Conservation (phyloP, 139 green algal genomes). For the Spirogloea muscicola region DNA sequence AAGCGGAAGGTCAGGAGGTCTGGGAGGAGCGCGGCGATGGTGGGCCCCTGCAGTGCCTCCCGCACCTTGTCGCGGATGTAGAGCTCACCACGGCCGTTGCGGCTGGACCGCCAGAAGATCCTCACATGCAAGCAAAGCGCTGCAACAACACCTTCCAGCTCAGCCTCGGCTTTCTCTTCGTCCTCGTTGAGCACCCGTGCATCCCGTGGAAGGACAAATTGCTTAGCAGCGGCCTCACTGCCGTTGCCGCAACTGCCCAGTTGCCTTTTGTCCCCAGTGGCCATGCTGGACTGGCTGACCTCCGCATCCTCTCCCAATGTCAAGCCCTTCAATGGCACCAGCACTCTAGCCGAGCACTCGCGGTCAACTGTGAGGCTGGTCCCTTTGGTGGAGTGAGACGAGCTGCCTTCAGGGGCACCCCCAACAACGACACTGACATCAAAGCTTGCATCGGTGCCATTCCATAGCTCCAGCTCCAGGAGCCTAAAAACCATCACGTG, state of each 20-base stretch:
- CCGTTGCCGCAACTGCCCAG: too few species aligned
- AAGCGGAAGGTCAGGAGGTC: conserved; percentile 35
- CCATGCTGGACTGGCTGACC: too few species aligned
- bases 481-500: conserved; percentile 29
- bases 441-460: conserved; percentile 41
- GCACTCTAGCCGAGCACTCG: conserved; percentile 28
- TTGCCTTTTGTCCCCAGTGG: too few species aligned
- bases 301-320: neutral
- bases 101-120: conserved; percentile 27
- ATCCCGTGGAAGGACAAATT: too few species aligned
- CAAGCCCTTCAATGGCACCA: conserved; percentile 32
- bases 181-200: neutral
- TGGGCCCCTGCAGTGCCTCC: conserved; percentile 24
- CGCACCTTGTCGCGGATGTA: conserved; percentile 13
- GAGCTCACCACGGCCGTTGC: conserved; percentile 28
- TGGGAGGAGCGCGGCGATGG: conserved; percentile 22
- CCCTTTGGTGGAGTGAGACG: too few species aligned
- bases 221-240: too few species aligned
- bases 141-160: conserved; percentile 2
- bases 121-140: conserved; percentile 26
- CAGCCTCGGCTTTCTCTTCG: neutral
- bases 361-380: too few species aligned
- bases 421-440: conserved; percentile 28
- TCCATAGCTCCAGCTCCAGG: conserved; percentile 42
- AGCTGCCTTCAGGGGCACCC: too few species aligned